Evolutionary conservation across 306 rosid species (phyloP).

Genomic region (Crataegus laevigata): DNA sequence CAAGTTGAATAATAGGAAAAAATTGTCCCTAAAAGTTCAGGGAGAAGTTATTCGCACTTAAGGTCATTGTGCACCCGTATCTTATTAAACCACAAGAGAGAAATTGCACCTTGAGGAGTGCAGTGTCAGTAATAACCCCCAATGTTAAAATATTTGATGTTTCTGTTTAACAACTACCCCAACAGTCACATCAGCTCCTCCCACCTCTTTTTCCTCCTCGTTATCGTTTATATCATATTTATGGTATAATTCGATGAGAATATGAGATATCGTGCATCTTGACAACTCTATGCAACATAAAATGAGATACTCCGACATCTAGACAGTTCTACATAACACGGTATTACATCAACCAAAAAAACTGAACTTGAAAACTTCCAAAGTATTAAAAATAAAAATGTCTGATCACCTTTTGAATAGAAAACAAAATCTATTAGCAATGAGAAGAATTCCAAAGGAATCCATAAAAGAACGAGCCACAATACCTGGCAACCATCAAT

Average conservation of each 20-base stretch:
- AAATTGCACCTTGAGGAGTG: too few species aligned
- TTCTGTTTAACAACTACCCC: too few species aligned
- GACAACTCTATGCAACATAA: neutral
- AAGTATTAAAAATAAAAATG: neutral
- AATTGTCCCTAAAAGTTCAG: neutral
- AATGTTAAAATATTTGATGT: neutral
- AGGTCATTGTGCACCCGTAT: too few species aligned
- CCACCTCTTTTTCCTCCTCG: neutral
- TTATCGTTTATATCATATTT: neutral
- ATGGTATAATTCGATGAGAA: neutral
- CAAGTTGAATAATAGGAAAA: neutral
- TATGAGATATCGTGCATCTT: neutral
- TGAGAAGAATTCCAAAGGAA: neutral
- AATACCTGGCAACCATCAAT: constrained; percentile 97
- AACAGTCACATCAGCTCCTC: neutral
- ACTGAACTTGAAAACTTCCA: neutral
- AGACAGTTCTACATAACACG: neutral
- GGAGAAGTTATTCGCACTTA: too few species aligned
- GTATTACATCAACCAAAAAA: neutral
- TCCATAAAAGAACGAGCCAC: constrained; percentile 3
- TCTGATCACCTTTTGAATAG: neutral
- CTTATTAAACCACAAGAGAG: too few species aligned
- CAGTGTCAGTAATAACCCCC: too few species aligned
- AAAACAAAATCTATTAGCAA: neutral
- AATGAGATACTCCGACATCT: neutral